Evolutionary conservation across 768 basidiomycete species (phyloP).

Genomic region (Pleurotus ostreatus): DNA sequence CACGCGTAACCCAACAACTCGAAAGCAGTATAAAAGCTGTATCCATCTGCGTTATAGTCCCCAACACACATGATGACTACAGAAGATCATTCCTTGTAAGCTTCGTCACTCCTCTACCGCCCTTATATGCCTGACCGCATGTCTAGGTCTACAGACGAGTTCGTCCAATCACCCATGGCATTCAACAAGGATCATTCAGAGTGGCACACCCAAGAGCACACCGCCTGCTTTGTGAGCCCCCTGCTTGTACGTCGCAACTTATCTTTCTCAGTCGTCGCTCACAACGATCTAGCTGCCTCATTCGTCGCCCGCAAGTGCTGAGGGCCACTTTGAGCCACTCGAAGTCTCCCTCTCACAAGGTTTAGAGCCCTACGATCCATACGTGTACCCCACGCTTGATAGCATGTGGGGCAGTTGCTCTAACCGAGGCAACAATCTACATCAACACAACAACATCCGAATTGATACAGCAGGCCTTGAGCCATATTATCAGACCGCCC

Average conservation of each 20-base stretch:
- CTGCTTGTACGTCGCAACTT: background rate
- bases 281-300: background rate
- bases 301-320: background rate
- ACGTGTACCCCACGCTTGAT: background rate
- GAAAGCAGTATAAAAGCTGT: slow-evolving; percentile 7
- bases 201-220: background rate
- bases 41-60: background rate
- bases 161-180: no score
- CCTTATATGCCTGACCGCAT: background rate
- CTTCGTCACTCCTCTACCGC: background rate
- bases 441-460: background rate
- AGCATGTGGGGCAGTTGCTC: background rate
- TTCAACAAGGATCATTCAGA: background rate
- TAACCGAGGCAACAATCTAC: background rate
- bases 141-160: background rate
- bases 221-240: background rate
- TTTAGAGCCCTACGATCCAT: background rate
- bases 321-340: background rate
- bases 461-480: background rate
- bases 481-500: background rate
- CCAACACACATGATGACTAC: no score
- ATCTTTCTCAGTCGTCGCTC: background rate
- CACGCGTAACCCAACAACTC: slow-evolving; percentile 1
- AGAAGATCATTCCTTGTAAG: background rate
- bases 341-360: background rate